Evolutionary conservation across 306 rosid species (phyloP), one percentile per base, ranked within the genome.

Genomic region (Acacia crassicarpa): DNA sequence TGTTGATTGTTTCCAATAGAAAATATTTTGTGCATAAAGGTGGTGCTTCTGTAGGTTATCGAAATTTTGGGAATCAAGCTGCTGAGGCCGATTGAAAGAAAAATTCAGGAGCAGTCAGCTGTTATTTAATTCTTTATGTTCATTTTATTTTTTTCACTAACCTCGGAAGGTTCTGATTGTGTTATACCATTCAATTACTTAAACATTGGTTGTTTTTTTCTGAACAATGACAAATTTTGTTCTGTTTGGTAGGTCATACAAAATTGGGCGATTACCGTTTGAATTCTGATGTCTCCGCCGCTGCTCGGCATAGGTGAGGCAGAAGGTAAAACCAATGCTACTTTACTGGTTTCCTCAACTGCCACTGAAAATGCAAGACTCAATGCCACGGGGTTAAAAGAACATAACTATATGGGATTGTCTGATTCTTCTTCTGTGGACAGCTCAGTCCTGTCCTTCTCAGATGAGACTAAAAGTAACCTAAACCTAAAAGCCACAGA

Each of bases 401-500:
- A 91, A 80, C 91, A 83, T 9, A 89, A 93, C 87, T 93, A 93
- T 85, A 91, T 93, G 93, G 93, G 96, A 69, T 84, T 93, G 40
- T 93, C 97, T 17, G 96, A 88, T 79, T 91, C 91, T 77, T 90
- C 97, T 54, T 87, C 96, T 0, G 92, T 73, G 82, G 93, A 90
- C 82, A 91, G 96, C 80, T 90, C 94, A 8, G 88, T 77, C 30
- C 89, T 86, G 7, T 83, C 92, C 41, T 86, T 67, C 19, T 65
- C 91, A 14, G 87, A 80, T 85, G 88, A 76, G 85, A 87, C 78
- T 78, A 89, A 89, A 84, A 78, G 79, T 72, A 86, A 74, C 41
- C 86, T 91, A 87, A 91, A 90, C 78, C 88, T 93, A 80, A 93
- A 90, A 82, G 96, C 97, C 62, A 93, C 98, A 5, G 98, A 93